Conservation (phyloP, 345 rosid genomes). For the Euphorbia peplus region DNA sequence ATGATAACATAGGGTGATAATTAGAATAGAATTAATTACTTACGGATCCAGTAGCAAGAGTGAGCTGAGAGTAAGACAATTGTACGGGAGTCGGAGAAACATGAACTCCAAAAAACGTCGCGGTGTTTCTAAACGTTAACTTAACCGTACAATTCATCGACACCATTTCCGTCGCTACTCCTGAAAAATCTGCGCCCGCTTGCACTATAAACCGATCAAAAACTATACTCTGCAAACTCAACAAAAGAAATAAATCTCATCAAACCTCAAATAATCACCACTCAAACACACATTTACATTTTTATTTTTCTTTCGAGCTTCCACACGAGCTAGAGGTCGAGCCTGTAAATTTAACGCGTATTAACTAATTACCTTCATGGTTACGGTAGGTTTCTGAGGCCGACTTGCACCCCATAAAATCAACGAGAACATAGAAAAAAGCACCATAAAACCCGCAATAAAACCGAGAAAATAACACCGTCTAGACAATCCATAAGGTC, state of each 20-base stretch:
- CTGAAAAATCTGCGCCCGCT: slow-evolving; percentile 62
- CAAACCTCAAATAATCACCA: not conserved
- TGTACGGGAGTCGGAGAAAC: slow-evolving; percentile 57
- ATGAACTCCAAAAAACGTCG: slow-evolving; percentile 65
- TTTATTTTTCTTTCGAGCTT: too few relatives aligned
- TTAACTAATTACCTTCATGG: slow-evolving; percentile 49
- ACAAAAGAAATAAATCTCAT: not conserved
- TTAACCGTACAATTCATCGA: slow-evolving; percentile 56
- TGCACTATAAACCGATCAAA: slow-evolving; percentile 57
- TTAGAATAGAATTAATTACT: not conserved
- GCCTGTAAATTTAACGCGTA: too few relatives aligned
- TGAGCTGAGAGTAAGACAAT: slow-evolving; percentile 56
- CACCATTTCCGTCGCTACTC: slow-evolving; percentile 67
- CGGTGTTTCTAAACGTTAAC: slow-evolving; percentile 53
- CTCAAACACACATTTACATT: not conserved
- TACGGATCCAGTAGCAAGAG: slow-evolving; percentile 60
- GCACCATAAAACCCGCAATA: slow-evolving; percentile 44
- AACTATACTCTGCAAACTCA: slow-evolving; percentile 40
- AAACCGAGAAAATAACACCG: slow-evolving; percentile 53
- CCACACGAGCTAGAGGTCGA: too few relatives aligned
- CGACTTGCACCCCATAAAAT: slow-evolving; percentile 70
- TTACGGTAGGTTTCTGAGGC: slow-evolving; percentile 55
- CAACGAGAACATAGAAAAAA: slow-evolving; percentile 54
- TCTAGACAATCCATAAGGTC: slow-evolving; percentile 30
- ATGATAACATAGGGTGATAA: not conserved